Base-by-base conservation (phyloP, 495 filamentous ascomycete genomes). In the Lasiosphaeria ovina region DNA sequence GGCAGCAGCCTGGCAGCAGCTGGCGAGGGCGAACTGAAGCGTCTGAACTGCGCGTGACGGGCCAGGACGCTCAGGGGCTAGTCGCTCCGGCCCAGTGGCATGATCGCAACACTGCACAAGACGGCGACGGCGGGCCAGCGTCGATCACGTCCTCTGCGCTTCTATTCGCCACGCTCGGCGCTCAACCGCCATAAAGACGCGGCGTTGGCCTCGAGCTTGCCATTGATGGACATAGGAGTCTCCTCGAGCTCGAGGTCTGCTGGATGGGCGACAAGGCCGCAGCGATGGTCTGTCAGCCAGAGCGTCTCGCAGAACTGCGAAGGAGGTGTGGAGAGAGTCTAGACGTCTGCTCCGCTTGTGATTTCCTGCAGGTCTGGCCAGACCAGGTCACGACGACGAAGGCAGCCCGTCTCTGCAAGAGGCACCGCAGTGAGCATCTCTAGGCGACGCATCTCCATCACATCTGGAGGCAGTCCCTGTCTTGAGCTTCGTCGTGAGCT, bases 101-200 rank as follows among this genome's bases (percentile, higher is more conserved):
- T n/a, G 16, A 47, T 47, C 12, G 44, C 44, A n/a, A n/a, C 44
- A 14, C 5, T 47, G 44, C 44, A 5, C 5, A 14, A 5, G 44
- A 4, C 44, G 44, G 51, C 16, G 61, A 69, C 12, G 44, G 44
- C n/a, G 61, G 60, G 57, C 66, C 11, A 60, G 47, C 32, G 64
- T 57, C 17, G 72, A 76, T 3, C 74, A 74, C 11, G 69, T 47
- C 6, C 5, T 14, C 44, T 5, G 16, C 12, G 5, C 11, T 11
- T 47, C 2, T 4, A 14, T 47, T 47, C 44, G 44, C 44, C 44
- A n/a, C 44, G 5, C 5, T n/a, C 38, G 38, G 12, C 16, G 44
- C 24, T 24, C 24, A 24, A 24, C 5, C 44, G 7, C 12, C 16
- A 47, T 47, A 47, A 47, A 47, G 6, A n/a, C 16, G 16, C 16